A percentile compares a stretch with the other conserved stretches of the same genome.
phyloP scores from a whole-genome alignment of 768 basidiomycete genomes.

The Dioszegia hungarica region DNA sequence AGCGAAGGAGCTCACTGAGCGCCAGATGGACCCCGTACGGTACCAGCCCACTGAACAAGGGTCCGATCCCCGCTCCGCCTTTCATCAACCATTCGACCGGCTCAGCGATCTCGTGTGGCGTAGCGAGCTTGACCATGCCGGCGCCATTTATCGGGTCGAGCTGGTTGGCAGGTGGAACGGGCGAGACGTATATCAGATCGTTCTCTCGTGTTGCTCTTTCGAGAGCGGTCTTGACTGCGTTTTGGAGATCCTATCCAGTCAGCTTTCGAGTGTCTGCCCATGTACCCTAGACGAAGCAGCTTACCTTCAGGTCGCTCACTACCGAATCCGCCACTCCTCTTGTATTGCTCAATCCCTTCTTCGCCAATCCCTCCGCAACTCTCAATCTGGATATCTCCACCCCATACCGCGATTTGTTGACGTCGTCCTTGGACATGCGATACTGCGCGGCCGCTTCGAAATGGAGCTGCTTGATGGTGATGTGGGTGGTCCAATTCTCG shows the following conservation, averaged over 20 bases:
- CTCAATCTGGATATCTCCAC: constrained; percentile 73
- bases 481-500: constrained; percentile 73
- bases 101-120: constrained; percentile 52
- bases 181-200: constrained; percentile 88
- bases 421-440: constrained; percentile 81
- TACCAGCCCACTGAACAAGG: constrained; percentile 70
- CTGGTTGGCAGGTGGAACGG: constrained; percentile 68
- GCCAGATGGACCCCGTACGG: constrained; percentile 85
- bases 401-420: constrained; percentile 71
- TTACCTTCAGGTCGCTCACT: constrained; percentile 72
- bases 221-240: constrained; percentile 63
- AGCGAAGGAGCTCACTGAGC: constrained; percentile 59
- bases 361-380: constrained; percentile 63
- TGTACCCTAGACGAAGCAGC: constrained; percentile 1
- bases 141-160: constrained; percentile 64
- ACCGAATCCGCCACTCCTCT: constrained; percentile 63
- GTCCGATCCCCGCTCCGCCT: constrained; percentile 52
- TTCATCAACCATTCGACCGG: constrained; percentile 49
- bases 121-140: constrained; percentile 60
- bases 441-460: constrained; percentile 86
- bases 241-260: constrained; percentile 63
- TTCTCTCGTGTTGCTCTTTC: constrained; percentile 81
- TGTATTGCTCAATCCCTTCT: constrained; percentile 64
- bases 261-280: background rate
- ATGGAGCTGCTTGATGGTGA: constrained; percentile 76